Evolutionary conservation across 2,329 filamentous ascomycete genomes (phyloP).

Genomic region (Colletotrichum graminicola): DNA sequence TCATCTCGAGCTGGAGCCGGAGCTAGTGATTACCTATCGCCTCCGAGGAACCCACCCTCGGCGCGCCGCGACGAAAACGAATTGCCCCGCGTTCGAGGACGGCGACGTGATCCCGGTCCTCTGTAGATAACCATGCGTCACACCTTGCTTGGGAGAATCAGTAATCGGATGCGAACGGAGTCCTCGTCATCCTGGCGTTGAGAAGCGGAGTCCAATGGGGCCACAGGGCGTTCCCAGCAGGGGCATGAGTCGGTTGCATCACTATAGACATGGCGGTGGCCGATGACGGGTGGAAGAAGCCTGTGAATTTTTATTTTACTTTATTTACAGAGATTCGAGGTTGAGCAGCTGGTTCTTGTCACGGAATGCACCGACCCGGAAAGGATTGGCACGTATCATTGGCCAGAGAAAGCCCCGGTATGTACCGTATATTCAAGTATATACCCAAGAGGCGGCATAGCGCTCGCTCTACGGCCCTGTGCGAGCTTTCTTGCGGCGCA

Average conservation of each 20-base stretch:
- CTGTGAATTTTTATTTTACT: background rate
- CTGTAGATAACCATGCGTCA: too few species aligned
- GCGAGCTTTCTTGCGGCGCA: background rate
- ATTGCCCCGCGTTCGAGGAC: slow-evolving; percentile 26
- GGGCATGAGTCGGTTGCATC: background rate
- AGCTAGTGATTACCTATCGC: slow-evolving; percentile 1
- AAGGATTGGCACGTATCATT: background rate
- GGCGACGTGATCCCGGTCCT: slow-evolving; percentile 27
- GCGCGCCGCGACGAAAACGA: slow-evolving; percentile 7
- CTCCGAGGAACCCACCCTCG: slow-evolving; percentile 13
- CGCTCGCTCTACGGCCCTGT: too few species aligned
- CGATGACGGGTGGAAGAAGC: background rate
- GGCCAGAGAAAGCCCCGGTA: background rate
- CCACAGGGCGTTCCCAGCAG: background rate
- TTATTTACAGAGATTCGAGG: background rate
- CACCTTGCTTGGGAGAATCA: background rate
- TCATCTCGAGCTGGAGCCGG: background rate
- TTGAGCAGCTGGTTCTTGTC: background rate
- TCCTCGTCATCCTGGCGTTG: background rate
- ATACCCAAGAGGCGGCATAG: background rate
- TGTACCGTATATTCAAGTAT: background rate
- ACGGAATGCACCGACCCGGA: background rate
- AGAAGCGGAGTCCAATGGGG: background rate
- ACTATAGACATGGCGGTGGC: background rate
- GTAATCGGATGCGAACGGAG: too few species aligned